These are phyloP conservation scores for Xylariaceae sp. DNA, from an alignment of 2,329 filamentous ascomycete genomes.

Conservation along the genomic window DNA sequence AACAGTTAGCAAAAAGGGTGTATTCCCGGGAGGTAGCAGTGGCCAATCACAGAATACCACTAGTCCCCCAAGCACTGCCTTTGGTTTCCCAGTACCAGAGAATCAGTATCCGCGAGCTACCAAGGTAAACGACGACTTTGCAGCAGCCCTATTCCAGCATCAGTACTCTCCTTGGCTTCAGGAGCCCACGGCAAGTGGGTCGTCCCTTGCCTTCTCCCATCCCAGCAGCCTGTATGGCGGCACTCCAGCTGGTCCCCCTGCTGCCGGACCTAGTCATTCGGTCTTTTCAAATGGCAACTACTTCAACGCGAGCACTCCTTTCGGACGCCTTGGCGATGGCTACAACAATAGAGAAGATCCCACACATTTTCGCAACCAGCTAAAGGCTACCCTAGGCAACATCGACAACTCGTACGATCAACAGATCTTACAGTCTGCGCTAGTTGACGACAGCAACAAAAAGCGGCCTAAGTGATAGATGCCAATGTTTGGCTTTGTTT, in stretches of 20 bases:
- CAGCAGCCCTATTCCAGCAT: slow-evolving; percentile 16
- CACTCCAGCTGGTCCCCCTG: slow-evolving; percentile 39
- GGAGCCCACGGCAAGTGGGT: slow-evolving; percentile 25
- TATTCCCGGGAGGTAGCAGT: slow-evolving; percentile 3
- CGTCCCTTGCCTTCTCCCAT: slow-evolving; percentile 48
- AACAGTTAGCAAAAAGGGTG: background rate
- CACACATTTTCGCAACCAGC: slow-evolving; percentile 34
- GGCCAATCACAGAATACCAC: slow-evolving; percentile 2
- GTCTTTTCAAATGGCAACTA: slow-evolving; percentile 33
- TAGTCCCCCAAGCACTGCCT: slow-evolving; percentile 13
- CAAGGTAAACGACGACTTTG: background rate
- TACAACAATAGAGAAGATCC: slow-evolving; percentile 31
- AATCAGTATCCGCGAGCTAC: slow-evolving; percentile 5
- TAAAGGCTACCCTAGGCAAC: slow-evolving; percentile 24
- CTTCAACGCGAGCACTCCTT: slow-evolving; percentile 33
- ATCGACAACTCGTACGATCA: slow-evolving; percentile 30
- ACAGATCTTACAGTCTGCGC: slow-evolving; percentile 28
- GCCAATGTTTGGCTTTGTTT: background rate
- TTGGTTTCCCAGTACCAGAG: slow-evolving; percentile 10
- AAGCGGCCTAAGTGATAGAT: slow-evolving; percentile 28
- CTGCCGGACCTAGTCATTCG: slow-evolving; percentile 19
- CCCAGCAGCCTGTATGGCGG: slow-evolving; percentile 55
- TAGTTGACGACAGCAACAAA: slow-evolving; percentile 28
- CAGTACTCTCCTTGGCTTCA: slow-evolving; percentile 26
- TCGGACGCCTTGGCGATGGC: slow-evolving; percentile 28